Base-by-base conservation (phyloP, 2,329 filamentous ascomycete species). In the Microcyclospora tardicrescens region DNA sequence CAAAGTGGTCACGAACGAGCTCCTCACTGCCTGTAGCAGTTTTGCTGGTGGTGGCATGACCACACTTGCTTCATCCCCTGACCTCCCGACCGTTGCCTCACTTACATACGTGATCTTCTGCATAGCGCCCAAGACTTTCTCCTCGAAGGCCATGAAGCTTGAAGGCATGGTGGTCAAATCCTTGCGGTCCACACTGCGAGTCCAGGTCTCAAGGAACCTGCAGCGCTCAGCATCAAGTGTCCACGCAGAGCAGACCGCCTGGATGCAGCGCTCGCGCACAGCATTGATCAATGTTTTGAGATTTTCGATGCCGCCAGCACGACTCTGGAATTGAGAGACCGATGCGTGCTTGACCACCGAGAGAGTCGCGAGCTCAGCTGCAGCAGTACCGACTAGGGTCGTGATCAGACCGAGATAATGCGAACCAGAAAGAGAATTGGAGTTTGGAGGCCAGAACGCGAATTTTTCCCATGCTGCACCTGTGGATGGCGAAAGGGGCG, bases 81-180 rank as follows among this genome's bases (percentile, higher is more conserved):
- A 73, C 42, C 48, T 48, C 34, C 40, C 38, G 16, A 76, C 79
- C 8, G 81, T 86, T 15, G 84, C 84, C 48, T 95, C 89, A 1
- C 83, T 81, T 33, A 98, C 79, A 58, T 95, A 98, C 19, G 95
- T 69, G 38, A 96, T 93, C 65, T 89, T 93, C 61, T 98, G 91
- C 77, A 96, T 82, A 39, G 87, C 86, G 1, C 70, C 71, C 14
- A 98, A 67, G 10, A 98, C 69, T 6, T 81, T 75, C 39, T 79
- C 81, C 55, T 96, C 87, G 54, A 94, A 93, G 0, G 82, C 75
- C 12, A 84, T 71, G 60, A 98, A 95, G 38, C 81, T 78, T 2
- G 77, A 73, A 0, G 93, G 91, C 80, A 98, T 89, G 46, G 81
- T 81, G 0, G 93, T 98, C 34, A 95, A 72, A 54, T 95, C 87